Conservation (phyloP, 1,284 basidiomycete species). For the Tylopilus orsonianus region DNA sequence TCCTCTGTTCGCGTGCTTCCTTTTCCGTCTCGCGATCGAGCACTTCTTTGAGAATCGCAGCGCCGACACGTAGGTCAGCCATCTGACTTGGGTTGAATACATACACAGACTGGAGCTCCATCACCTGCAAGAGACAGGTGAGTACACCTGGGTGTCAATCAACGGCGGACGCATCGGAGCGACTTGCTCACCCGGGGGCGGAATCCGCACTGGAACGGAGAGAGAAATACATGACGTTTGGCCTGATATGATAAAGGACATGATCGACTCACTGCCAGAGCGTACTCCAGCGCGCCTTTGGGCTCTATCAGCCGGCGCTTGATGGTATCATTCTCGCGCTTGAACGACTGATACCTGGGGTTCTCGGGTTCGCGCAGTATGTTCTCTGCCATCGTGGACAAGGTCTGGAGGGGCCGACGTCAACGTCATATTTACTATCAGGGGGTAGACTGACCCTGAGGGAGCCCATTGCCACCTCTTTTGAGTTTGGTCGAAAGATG, state of each 20-base stretch:
- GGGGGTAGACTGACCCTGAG: conserved; percentile 50
- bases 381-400: conserved; percentile 71
- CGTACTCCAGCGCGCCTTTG: conserved; percentile 76
- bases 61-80: conserved; percentile 59
- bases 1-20: conserved; percentile 45
- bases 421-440: background rate
- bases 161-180: background rate
- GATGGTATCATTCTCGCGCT: conserved; percentile 69
- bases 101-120: conserved; percentile 64
- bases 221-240: background rate
- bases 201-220: conserved; percentile 62
- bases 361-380: conserved; percentile 69
- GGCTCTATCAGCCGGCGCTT: conserved; percentile 57
- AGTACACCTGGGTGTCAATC: background rate
- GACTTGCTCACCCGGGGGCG: conserved; percentile 49
- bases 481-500: conserved; percentile 71
- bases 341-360: conserved; percentile 68
- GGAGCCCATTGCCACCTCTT: conserved; percentile 55
- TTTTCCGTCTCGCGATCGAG: conserved; percentile 56
- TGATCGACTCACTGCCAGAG: conserved; percentile 54
- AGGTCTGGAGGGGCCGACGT: conserved; percentile 43
- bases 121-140: conserved; percentile 32
- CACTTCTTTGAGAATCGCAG: conserved; percentile 60
- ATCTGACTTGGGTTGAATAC: conserved; percentile 54
- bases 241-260: background rate